Evolutionary conservation across 495 filamentous ascomycete genomes (phyloP).

Genomic region (Cladorrhinum samala): DNA sequence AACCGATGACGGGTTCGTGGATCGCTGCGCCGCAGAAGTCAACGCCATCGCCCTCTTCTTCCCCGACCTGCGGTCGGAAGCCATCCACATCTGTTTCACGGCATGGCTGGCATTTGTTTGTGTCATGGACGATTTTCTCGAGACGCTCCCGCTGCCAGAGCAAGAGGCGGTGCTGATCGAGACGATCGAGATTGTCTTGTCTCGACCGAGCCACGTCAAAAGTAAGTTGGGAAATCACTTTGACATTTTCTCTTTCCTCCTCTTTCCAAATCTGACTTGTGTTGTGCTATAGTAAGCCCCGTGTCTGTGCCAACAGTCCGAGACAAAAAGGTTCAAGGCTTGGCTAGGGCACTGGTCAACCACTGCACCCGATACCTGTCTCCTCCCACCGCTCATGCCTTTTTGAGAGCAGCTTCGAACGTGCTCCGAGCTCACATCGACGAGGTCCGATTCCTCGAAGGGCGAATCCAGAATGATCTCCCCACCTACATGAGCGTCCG

Average conservation of each 20-base stretch:
- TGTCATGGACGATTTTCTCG: slow-evolving; percentile 17
- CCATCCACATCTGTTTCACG: slow-evolving; percentile 8
- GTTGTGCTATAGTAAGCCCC: neutral
- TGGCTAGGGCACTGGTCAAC: neutral
- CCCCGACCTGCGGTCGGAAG: slow-evolving; percentile 5
- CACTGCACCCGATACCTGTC: slow-evolving; percentile 8
- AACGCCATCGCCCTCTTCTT: slow-evolving; percentile 17
- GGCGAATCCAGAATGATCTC: neutral
- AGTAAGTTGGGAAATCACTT: neutral
- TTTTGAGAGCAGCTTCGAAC: slow-evolving; percentile 5
- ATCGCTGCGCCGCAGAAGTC: slow-evolving; percentile 11
- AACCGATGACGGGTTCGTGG: slow-evolving; percentile 6
- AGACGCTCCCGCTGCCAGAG: neutral
- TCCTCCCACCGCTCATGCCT: neutral
- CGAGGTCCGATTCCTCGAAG: slow-evolving; percentile 13
- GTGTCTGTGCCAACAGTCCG: neutral
- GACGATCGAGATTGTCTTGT: slow-evolving; percentile 2
- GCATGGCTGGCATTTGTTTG: slow-evolving; percentile 18
- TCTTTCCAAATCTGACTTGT: too few species aligned
- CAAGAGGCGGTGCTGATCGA: slow-evolving; percentile 1
- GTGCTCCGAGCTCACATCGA: slow-evolving; percentile 15
- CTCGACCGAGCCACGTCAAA: neutral
- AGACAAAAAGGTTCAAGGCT: slow-evolving; percentile 1
- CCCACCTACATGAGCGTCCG: slow-evolving; percentile 14
- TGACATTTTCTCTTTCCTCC: too few species aligned